Evolutionary conservation across 352 stramenopile genomes (phyloP), one percentile per base, ranked within the genome.

Genomic region (Pythium pyrilobum): DNA sequence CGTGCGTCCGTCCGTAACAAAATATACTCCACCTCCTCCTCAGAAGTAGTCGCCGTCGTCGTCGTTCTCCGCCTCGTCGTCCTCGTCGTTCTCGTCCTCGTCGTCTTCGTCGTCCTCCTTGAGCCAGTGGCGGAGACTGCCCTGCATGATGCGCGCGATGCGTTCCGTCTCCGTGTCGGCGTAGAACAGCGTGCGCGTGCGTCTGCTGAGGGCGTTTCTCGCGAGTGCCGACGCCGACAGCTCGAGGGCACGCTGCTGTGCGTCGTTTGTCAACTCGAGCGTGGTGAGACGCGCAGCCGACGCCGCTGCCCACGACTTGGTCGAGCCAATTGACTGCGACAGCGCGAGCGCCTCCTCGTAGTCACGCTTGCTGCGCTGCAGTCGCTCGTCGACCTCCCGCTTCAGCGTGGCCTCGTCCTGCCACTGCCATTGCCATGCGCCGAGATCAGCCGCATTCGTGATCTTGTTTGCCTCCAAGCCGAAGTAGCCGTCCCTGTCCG

Each of bases 61-160:
- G 16, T 57, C 52, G 5, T 57, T 32, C 4, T 62, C 45, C 4
- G 44, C 52, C 25, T 41, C 37, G 7, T 18, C 42, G 48, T n/a
- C 20, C 27, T 50, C 34, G 40, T 71, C 60, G 24, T 59, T 53
- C 18, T 58, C 27, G 15, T 61, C 56, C 16, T 59, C 49, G 5
- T 44, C 63, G 4, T 81, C 71, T 12, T 81, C 72, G 32, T 79
- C 69, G 4, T 74, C 63, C 10, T 81, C 71, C 49, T 74, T 67
- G 24, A 81, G 63, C 71, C 73, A 88, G 41, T 85, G 82, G 1
- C 69, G 66, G 52, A 88, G 51, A 20, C 64, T 90, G 31, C 77
- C 74, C 46, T 90, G 77, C 79, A 90, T 90, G 46, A 90, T 90
- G 16, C 77, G 64, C 33, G 80, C 80, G n/a, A 90, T 90, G 24